These are phyloP conservation scores for Phialemonium atrogriseum DNA, from an alignment of 2,329 filamentous ascomycete species.

Conservation along the genomic window DNA sequence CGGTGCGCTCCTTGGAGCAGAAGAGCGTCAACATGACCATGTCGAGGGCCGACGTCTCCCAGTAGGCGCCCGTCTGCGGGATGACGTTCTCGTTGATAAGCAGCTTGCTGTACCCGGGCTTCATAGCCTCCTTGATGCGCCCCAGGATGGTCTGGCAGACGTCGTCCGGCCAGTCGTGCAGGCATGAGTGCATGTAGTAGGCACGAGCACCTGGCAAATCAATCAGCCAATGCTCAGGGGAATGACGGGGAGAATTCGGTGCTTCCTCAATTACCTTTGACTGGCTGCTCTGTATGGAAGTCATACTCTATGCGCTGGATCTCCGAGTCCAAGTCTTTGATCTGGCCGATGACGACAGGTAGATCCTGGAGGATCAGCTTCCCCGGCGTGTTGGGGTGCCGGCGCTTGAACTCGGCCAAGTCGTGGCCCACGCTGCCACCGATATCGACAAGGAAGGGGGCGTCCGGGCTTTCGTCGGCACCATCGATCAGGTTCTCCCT, in stretches of 20 bases:
- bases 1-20: conserved; percentile 25
- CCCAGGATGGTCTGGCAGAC: conserved; percentile 22
- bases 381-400: conserved; percentile 12
- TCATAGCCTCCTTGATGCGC: conserved; percentile 19
- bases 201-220: conserved; percentile 24
- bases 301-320: conserved; percentile 24
- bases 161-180: conserved; percentile 29
- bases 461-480: conserved; percentile 7
- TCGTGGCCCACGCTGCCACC: conserved; percentile 14
- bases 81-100: conserved; percentile 25
- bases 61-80: conserved; percentile 20
- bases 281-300: conserved; percentile 17
- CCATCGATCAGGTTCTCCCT: conserved; percentile 19
- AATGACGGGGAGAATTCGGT: too few relatives aligned
- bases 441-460: conserved; percentile 10
- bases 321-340: conserved; percentile 16
- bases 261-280: too few relatives aligned
- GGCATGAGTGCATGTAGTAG: conserved; percentile 27
- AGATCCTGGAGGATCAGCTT: conserved; percentile 16
- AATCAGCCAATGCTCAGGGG: too few relatives aligned
- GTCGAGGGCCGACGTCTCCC: conserved; percentile 27
- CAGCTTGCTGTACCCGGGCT: conserved; percentile 19
- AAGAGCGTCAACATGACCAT: conserved; percentile 27
- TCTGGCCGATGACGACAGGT: conserved; percentile 24
- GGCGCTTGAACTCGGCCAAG: conserved; percentile 8